Evolutionary conservation across 805 yeast genomes (phyloP).

Genomic region (Candida nanaspora): DNA sequence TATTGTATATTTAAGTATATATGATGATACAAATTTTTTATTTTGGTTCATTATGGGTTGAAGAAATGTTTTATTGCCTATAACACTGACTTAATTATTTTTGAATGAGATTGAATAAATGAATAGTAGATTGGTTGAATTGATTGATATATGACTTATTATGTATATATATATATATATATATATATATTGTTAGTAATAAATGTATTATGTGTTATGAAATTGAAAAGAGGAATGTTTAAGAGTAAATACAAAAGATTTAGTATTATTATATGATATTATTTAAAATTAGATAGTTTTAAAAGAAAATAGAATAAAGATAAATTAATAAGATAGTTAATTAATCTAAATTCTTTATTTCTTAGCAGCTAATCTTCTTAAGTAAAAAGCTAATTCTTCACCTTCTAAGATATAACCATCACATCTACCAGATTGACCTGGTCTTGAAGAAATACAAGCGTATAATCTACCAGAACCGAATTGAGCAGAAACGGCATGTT

Average conservation of each 20-base stretch:
- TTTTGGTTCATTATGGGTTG: too few relatives aligned
- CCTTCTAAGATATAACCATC: conserved; percentile 99
- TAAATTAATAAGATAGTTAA: conserved; percentile 12
- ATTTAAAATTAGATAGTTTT: background rate
- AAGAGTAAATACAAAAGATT: too few relatives aligned
- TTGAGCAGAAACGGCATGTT: conserved; percentile 88
- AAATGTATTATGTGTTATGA: too few relatives aligned
- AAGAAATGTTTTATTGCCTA: conserved; percentile 23
- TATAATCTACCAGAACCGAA: conserved; percentile 98
- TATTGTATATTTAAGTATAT: too few relatives aligned
- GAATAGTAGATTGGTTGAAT: too few relatives aligned
- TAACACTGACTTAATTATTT: background rate
- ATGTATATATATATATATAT: too few relatives aligned
- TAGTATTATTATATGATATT: background rate
- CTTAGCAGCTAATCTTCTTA: conserved; percentile 99
- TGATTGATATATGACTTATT: too few relatives aligned
- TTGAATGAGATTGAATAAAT: too few relatives aligned
- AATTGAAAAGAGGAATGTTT: too few relatives aligned
- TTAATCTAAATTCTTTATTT: conserved; percentile 49
- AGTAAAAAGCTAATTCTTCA: conserved; percentile 99
- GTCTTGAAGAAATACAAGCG: conserved; percentile 98
- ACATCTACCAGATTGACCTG: conserved; percentile 99
- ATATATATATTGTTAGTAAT: too few relatives aligned
- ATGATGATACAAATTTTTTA: too few relatives aligned
- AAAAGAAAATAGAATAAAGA: background rate